Evolutionary conservation across 805 yeast species (phyloP), one percentile per base, ranked within the genome.

Genomic region (Sugiyamaella valdiviana): DNA sequence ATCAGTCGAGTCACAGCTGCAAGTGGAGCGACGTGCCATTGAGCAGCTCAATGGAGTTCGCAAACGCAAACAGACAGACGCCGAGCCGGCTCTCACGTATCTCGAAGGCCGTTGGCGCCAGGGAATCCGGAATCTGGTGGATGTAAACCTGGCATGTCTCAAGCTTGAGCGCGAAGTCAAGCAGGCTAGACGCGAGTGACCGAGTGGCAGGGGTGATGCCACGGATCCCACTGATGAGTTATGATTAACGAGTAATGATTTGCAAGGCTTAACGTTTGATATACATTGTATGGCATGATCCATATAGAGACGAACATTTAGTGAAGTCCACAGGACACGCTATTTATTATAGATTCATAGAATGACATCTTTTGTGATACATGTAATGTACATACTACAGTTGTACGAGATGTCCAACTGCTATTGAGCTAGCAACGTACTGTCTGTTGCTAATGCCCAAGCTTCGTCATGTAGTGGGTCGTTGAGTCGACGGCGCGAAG

Each of bases 401-500:
- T 9, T 24, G n/a, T 20, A 32, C 15, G 21, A 15, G 15, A 5
- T 12, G 15, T 40, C 19, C 17, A 17, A 20, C 6, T 39, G 42
- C 17, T 5, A 36, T 12, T 5, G 5, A 15, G 21, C 17, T 4
- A 5, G 10, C 10, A 17, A 4, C 5, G 21, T 36, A n/a, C 21
- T 36, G 17, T 9, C 5, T 17, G 14, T 20, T 14, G 16, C 32
- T 20, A 9, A 3, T 20, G 32, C 32, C 22, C 16, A 6, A 41
- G 44, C 29, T 21, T 39, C 35, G 24, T 21, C 23, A 44, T 41
- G 39, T 56, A 59, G 39, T 59, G 63, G 7, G 39, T 44, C 19
- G 24, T 39, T 24, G 53, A 44, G 45, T 46, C 44, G 45, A 44
- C 51, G 36, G 52, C 58, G 16, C 72, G 57, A 38, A 83, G 66